Conservation (phyloP, 116 monocot genomes). For the Posidonia oceanica region DNA sequence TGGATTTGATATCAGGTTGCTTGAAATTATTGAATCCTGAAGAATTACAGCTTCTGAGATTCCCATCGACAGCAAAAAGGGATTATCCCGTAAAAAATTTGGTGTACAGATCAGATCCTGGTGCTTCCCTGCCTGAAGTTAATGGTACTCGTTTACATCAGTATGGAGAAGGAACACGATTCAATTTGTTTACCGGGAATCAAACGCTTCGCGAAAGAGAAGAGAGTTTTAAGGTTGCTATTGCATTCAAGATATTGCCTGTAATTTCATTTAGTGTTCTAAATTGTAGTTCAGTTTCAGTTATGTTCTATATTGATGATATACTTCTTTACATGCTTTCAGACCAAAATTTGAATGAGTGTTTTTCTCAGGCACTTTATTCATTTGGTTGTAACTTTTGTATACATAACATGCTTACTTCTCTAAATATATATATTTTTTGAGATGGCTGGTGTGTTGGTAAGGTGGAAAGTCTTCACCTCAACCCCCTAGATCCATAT, state of each 20-base stretch:
- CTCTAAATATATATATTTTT: no score
- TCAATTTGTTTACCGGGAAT: slow-evolving; percentile 82
- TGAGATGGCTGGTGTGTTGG: no score
- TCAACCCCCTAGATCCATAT: no score
- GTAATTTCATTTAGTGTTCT: background rate
- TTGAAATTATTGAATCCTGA: slow-evolving; percentile 57
- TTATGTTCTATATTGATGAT: no score
- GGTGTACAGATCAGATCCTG: slow-evolving; percentile 46
- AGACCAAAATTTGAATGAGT: no score
- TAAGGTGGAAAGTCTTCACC: no score
- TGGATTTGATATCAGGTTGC: slow-evolving; percentile 51
- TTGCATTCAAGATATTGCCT: background rate
- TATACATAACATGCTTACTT: no score
- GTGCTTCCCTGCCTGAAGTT: slow-evolving; percentile 6
- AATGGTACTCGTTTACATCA: slow-evolving; percentile 18
- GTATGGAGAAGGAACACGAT: slow-evolving; percentile 35
- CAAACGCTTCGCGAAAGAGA: slow-evolving; percentile 77
- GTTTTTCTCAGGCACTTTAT: no score
- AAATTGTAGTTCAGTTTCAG: no score
- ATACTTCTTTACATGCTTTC: no score
- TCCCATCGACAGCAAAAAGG: slow-evolving; percentile 27
- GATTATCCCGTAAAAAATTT: slow-evolving; percentile 45
- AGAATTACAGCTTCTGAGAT: slow-evolving; percentile 49
- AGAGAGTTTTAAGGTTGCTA: slow-evolving; percentile 71
- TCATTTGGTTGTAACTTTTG: no score